Evolutionary conservation across 169 alveolate species (phyloP).

Genomic region (Babesia bigemina): DNA sequence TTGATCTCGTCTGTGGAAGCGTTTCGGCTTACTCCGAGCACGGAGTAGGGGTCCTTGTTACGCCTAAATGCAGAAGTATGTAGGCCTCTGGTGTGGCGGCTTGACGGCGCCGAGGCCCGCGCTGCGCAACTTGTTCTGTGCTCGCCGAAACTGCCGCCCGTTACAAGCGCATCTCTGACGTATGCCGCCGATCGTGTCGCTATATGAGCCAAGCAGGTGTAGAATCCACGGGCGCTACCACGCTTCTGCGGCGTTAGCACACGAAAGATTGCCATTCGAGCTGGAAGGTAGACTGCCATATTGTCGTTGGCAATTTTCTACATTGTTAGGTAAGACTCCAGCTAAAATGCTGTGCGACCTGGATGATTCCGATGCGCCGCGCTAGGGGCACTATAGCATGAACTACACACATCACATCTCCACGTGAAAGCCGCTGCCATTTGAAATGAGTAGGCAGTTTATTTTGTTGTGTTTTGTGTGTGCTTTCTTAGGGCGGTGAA

Average conservation of each 20-base stretch:
- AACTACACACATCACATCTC: background rate
- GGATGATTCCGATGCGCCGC: background rate
- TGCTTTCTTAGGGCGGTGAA: too few species aligned
- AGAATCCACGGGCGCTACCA: constrained; percentile 25
- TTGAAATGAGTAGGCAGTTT: too few species aligned
- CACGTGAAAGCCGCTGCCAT: too few species aligned
- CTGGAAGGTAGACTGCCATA: background rate
- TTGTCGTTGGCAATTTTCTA: background rate
- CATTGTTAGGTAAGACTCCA: background rate
- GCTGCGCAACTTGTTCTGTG: background rate
- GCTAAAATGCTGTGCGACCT: background rate
- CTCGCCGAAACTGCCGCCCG: background rate
- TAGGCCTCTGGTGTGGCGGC: constrained; percentile 6
- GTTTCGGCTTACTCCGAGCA: constrained; percentile 86
- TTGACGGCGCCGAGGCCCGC: background rate
- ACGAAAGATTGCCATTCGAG: background rate
- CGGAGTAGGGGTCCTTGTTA: constrained; percentile 80
- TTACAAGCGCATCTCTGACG: background rate
- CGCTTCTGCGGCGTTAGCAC: constrained; percentile 11
- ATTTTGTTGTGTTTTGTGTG: too few species aligned
- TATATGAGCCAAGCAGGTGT: background rate
- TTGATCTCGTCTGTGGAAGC: constrained; percentile 89
- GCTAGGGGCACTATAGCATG: background rate
- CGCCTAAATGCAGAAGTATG: constrained; percentile 50
- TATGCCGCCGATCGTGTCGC: background rate